Evolutionary conservation across 495 filamentous ascomycete species (phyloP).

Genomic region (Entonaema liquescens): DNA sequence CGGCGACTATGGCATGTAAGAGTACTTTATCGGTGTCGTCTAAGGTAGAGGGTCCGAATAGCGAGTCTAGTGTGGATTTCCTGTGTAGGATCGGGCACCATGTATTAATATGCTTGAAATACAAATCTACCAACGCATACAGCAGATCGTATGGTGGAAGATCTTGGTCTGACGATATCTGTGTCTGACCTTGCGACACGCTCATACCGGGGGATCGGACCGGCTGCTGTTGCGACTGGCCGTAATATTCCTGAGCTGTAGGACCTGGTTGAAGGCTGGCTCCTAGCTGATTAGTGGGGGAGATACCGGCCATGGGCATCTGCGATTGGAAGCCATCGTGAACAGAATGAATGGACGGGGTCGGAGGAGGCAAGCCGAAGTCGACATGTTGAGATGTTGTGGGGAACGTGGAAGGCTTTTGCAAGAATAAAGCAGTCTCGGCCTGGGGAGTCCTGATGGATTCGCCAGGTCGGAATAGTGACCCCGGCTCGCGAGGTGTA

Average conservation of each 20-base stretch:
- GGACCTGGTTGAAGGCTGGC: slow-evolving; percentile 41
- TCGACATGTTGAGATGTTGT: slow-evolving; percentile 45
- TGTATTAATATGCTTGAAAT: slow-evolving; percentile 90
- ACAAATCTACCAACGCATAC: slow-evolving; percentile 82
- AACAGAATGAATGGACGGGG: slow-evolving; percentile 42
- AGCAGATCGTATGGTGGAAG: slow-evolving; percentile 86
- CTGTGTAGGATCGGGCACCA: slow-evolving; percentile 92
- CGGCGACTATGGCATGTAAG: slow-evolving; percentile 86
- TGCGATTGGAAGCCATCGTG: slow-evolving; percentile 48
- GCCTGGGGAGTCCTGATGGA: slow-evolving; percentile 62
- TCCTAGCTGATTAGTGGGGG: slow-evolving; percentile 49
- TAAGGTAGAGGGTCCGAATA: slow-evolving; percentile 79
- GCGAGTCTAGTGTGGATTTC: slow-evolving; percentile 76
- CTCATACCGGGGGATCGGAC: slow-evolving; percentile 58
- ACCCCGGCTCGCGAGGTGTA: slow-evolving; percentile 54
- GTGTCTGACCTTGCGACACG: slow-evolving; percentile 48
- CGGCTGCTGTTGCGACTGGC: slow-evolving; percentile 46
- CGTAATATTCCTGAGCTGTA: slow-evolving; percentile 58
- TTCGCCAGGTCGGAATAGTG: slow-evolving; percentile 51
- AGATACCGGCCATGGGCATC: slow-evolving; percentile 49
- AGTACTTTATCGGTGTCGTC: slow-evolving; percentile 84
- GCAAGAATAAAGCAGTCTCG: slow-evolving; percentile 69
- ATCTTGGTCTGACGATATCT: slow-evolving; percentile 69
- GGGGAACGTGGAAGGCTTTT: slow-evolving; percentile 61
- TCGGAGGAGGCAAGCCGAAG: slow-evolving; percentile 47